These are phyloP conservation scores for Cyberlindnera maclurae DNA, from an alignment of 805 yeast genomes.

Conservation along the genomic window DNA sequence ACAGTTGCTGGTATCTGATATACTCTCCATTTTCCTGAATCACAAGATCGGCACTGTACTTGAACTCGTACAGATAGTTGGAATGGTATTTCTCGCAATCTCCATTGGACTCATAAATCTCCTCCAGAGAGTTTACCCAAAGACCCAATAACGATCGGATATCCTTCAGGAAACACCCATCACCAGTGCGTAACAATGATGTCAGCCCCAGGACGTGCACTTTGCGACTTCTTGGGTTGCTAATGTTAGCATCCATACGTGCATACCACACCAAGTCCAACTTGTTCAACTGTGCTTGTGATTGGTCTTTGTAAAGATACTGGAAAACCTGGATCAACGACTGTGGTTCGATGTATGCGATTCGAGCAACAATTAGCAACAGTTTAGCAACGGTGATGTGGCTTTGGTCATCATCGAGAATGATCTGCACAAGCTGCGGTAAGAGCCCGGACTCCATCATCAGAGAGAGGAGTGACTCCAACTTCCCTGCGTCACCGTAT, in stretches of 20 bases:
- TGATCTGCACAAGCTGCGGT: slow-evolving; percentile 22
- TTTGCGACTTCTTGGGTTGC: slow-evolving; percentile 72
- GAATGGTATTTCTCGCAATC: slow-evolving; percentile 49
- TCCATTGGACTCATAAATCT: slow-evolving; percentile 59
- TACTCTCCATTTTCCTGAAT: slow-evolving; percentile 35
- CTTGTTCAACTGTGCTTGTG: slow-evolving; percentile 22
- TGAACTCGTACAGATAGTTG: slow-evolving; percentile 28
- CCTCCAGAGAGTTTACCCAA: slow-evolving; percentile 60
- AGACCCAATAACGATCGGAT: slow-evolving; percentile 29
- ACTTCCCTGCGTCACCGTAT: slow-evolving; percentile 13
- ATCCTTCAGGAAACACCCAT: slow-evolving; percentile 24
- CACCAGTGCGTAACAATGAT: slow-evolving; percentile 37
- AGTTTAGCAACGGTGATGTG: slow-evolving; percentile 27
- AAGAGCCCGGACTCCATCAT: slow-evolving; percentile 24
- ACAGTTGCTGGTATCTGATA: slow-evolving; percentile 32
- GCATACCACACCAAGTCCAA: slow-evolving; percentile 33
- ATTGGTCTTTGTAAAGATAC: slow-evolving; percentile 23
- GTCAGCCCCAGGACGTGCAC: slow-evolving; percentile 56
- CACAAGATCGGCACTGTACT: slow-evolving; percentile 17
- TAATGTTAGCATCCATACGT: slow-evolving; percentile 46
- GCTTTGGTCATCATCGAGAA: slow-evolving; percentile 26
- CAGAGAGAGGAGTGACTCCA: slow-evolving; percentile 15
- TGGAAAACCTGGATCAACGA: slow-evolving; percentile 21
- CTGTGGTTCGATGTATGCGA: slow-evolving; percentile 28
- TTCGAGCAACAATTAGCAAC: slow-evolving; percentile 29